Base-by-base conservation (phyloP, 2,329 filamentous ascomycete species). In the Botrytis medusae region DNA sequence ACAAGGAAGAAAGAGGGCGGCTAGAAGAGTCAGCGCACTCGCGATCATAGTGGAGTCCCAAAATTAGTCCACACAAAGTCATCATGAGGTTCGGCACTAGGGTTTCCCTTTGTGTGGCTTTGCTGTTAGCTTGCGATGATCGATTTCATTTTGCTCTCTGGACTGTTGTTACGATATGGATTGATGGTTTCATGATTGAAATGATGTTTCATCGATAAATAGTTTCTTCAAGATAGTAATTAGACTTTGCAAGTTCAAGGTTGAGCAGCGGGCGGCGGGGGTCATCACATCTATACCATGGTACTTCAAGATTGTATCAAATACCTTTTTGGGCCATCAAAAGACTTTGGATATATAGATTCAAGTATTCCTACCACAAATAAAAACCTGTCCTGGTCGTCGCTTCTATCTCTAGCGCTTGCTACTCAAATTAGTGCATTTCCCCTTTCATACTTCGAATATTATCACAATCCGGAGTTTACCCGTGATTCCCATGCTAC, bases 381-480 rank as follows among this genome's bases (percentile, higher is more conserved):
- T n/a, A 25, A 18, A 8, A n/a, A 22, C 8, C 2, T 2, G 5
- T 37, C 3, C 10, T 65, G 32, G 5, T 22, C 32, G 29, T 40
- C 25, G 2, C 22, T 20, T 6, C 32, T 8, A 34, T 18, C 32
- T n/a, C 37, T 34, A 16, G 32, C 25, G 37, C 42, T 18, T 29
- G 10, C 2, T 32, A 18, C 48, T 9, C 6, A 6, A 42, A 10
- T 22, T 32, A 9, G 16, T 2, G 29, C 8, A 68, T 32, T 3
- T 9, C 42, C 64, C 64, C 64, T 68, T 57, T 57, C 34, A 57
- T 42, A 42, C 48, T 16, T 68, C 65, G 48, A 25, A 54, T 68
- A 68, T 32, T 12, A 42, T 32, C 6, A 22, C 40, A 25, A 18
- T 10, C 65, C 37, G 65, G 7, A 22, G 48, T 42, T 68, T 68